Conservation (phyloP, 2,329 filamentous ascomycete species). For the Trichophyton rubrum region DNA sequence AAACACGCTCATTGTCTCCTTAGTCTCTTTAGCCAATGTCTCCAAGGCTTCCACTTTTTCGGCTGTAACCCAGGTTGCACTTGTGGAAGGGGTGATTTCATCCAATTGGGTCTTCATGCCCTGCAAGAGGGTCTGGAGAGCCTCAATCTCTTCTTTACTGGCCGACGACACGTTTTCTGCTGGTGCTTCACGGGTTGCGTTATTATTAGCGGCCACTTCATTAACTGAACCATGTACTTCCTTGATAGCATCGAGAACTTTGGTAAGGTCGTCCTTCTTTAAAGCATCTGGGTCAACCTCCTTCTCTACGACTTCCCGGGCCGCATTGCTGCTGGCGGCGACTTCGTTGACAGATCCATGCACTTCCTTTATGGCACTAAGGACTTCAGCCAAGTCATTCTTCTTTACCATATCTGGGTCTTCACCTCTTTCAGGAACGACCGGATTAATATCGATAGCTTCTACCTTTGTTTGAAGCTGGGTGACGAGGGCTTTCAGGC, state of each 20-base stretch:
- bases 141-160: conserved; percentile 72
- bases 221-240: conserved; percentile 50
- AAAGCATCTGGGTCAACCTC: conserved; percentile 27
- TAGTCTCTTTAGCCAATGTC: conserved; percentile 59
- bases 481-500: conserved; percentile 69
- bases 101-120: conserved; percentile 85
- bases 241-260: conserved; percentile 33
- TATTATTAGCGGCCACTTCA: conserved; percentile 30
- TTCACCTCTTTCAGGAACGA: conserved; percentile 28
- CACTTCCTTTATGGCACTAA: conserved; percentile 38
- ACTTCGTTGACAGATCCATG: conserved; percentile 46
- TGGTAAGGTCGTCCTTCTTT: conserved; percentile 37
- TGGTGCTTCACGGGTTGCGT: conserved; percentile 19
- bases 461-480: conserved; percentile 79
- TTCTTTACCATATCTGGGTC: conserved; percentile 34
- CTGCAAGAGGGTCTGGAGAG: conserved; percentile 77
- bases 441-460: conserved; percentile 49
- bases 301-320: conserved; percentile 21
- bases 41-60: conserved; percentile 52
- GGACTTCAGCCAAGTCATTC: conserved; percentile 35
- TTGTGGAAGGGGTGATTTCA: conserved; percentile 54
- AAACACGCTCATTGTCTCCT: conserved; percentile 57
- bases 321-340: conserved; percentile 5
- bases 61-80: conserved; percentile 54
- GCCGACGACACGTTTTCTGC: conserved; percentile 41